Evolutionary conservation across 164 flowering plant genomes (phyloP), one percentile per base, ranked within the genome.

Genomic region (Cinnamomum micranthum): DNA sequence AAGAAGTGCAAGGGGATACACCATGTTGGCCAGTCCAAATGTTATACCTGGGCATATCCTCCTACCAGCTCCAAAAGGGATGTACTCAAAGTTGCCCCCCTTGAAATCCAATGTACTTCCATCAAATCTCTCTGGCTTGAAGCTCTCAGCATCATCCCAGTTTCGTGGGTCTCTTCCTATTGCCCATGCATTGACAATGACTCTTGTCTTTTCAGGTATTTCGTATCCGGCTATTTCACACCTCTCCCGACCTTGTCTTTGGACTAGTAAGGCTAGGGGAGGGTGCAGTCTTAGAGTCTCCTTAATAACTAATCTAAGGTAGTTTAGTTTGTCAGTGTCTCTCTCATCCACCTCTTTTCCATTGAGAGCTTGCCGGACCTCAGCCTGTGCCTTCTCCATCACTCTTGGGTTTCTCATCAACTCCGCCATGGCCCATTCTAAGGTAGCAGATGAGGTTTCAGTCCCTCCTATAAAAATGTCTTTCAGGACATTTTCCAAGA

Each of bases 91-190:
- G 82, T 68, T 15, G 71, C 69, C 13, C 33, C 86, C 84, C 19
- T 73, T 75, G 70, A 78, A 81, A 35, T 81, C 79, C 0, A 79
- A 58, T 2, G 74, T 24, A 15, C 70, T 74, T 19, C 70, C 71
- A 47, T 75, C 23, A 68, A 83, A 84, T 55, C 88, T 82, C 70
- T 86, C 86, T 0, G 88, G 88, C 35, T 23, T 6, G 73, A 86
- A 84, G 55, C 73, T 72, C 3, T 79, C 65, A 51, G 87, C 83
- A 31, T 83, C 60, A 20, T 81, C 67, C 88, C 88, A 87, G 5
- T 2, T 19, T 11, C 76, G 71, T 15, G 87, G 78, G 66, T 82
- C 85, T 3, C 59, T 80, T 17, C 76, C 81, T 0, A 80, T 81
- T 11, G 85, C 71, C 76, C 71, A 74, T 27, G 70, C 87, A 66